Conservation (phyloP, 768 basidiomycete species). For the Trametopsis cervina region DNA sequence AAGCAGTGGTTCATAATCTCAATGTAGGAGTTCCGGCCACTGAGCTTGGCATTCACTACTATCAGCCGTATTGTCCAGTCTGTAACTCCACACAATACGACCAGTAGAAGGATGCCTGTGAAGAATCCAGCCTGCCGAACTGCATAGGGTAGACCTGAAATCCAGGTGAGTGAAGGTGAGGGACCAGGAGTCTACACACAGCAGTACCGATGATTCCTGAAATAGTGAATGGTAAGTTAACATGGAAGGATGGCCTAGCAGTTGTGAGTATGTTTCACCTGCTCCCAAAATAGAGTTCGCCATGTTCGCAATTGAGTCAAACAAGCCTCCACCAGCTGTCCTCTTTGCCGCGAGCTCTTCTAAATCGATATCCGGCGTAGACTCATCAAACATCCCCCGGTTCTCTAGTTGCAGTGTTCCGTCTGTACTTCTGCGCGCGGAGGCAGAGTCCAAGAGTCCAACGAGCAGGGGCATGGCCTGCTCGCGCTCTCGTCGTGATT, state of each 20-base stretch:
- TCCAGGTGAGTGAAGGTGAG: too few relatives aligned
- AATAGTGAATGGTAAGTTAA: constrained; percentile 2
- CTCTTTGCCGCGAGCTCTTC: constrained; percentile 66
- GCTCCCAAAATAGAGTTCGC: constrained; percentile 94
- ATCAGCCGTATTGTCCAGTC: constrained; percentile 98
- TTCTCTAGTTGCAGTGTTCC: constrained; percentile 41
- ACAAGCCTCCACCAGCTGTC: constrained; percentile 61
- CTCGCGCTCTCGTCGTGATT: constrained; percentile 35
- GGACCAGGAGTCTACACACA: too few relatives aligned
- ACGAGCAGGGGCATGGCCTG: constrained; percentile 72
- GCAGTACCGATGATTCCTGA: constrained; percentile 78
- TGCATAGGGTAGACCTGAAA: constrained; percentile 89
- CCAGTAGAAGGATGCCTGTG: constrained; percentile 74
- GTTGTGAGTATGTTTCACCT: constrained; percentile 39
- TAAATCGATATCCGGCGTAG: constrained; percentile 39
- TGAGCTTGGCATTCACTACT: constrained; percentile 92
- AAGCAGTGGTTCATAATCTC: constrained; percentile 94
- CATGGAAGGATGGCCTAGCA: too few relatives aligned
- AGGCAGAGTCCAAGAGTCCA: constrained; percentile 65
- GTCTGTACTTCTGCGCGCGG: constrained; percentile 49
- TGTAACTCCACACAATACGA: constrained; percentile 78
- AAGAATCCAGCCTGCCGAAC: constrained; percentile 92
- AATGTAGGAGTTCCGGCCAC: constrained; percentile 87
- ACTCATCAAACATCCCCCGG: constrained; percentile 21
- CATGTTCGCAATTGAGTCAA: constrained; percentile 88